Base-by-base conservation (phyloP, 345 rosid species). In the Noccaea bulbosa region DNA sequence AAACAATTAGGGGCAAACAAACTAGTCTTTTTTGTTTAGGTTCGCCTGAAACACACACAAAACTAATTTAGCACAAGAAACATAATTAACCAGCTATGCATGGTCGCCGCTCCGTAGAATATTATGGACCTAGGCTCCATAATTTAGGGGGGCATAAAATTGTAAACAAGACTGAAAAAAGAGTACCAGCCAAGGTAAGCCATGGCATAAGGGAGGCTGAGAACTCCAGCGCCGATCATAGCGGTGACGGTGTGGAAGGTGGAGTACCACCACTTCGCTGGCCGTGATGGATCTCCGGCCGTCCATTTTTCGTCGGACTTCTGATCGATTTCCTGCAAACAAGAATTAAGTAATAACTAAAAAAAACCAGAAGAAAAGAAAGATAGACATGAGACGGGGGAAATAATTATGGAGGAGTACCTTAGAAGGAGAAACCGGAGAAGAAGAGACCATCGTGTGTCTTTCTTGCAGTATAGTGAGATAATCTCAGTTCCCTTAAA, bases 191-290 rank as follows among this genome's bases (percentile, higher is more conserved):
- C 98, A 69, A 93, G 85, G 76, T 88, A 91, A 61, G 98, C 88
- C 97, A 93, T 87, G 70, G 98, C 97, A 80, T 87, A 88, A 56
- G 98, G 98, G 63, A 93, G 81, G 75, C 97, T 86, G 61, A 90
- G 97, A 44, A 93, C 98, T 40, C 97, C 98, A 0, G 97, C 98
- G 7, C 98, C 98, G 11, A 93, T 91, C 96, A 90, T 93, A 88
- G 98, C 97, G 3, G 98, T 90, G 50, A 90, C 94, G 4, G 82
- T 69, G 83, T 90, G 98, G 71, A 93, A 93, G 45, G 98, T 88
- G 54, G 98, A 89, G 78, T 87, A 87, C 98, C 97, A 91, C 98
- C 98, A 93, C 82, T 87, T 91, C 47, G 97, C 97, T 34, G 79
- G 83, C 54, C 98, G 89, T 66, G 77, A 34, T 0, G 85, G 79